Evolutionary conservation across 73 alveolate genomes (phyloP).

Genomic region (Tetrahymena elliotti): DNA sequence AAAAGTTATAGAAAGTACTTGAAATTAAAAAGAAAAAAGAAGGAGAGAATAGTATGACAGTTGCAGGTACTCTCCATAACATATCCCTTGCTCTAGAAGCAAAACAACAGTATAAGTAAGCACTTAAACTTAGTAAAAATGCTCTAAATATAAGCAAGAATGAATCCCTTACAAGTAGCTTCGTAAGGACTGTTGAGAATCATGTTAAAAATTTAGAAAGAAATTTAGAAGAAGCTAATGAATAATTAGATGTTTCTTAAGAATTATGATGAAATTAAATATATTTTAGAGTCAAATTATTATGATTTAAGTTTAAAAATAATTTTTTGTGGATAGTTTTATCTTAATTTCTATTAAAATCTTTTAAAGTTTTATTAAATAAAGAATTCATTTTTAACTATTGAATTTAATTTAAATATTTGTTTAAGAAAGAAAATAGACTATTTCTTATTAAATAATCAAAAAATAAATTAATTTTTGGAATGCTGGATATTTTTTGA

Average conservation of each 20-base stretch:
- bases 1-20: not conserved
- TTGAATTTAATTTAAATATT: too few relatives aligned
- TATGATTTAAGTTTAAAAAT: too few relatives aligned
- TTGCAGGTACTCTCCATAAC: not conserved
- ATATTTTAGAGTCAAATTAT: not conserved
- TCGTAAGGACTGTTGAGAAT: not conserved
- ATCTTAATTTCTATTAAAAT: too few relatives aligned
- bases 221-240: not conserved
- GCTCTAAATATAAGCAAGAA: not conserved
- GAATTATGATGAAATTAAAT: not conserved
- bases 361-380: too few relatives aligned
- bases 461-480: too few relatives aligned
- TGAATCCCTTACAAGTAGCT: not conserved
- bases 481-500: not conserved
- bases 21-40: not conserved
- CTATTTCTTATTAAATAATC: too few relatives aligned
- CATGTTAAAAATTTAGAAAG: not conserved
- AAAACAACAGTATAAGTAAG: not conserved
- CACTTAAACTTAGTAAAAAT: not conserved
- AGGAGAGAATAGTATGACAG: not conserved
- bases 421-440: too few relatives aligned
- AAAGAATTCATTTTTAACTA: too few relatives aligned
- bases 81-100: not conserved
- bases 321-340: not conserved
- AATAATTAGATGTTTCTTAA: not conserved